A percentile compares a stretch with the other conserved stretches of the same genome.
Evolutionary conservation across 148 eudicot species (phyloP).

Genomic region (Fallopia convolvulus): DNA sequence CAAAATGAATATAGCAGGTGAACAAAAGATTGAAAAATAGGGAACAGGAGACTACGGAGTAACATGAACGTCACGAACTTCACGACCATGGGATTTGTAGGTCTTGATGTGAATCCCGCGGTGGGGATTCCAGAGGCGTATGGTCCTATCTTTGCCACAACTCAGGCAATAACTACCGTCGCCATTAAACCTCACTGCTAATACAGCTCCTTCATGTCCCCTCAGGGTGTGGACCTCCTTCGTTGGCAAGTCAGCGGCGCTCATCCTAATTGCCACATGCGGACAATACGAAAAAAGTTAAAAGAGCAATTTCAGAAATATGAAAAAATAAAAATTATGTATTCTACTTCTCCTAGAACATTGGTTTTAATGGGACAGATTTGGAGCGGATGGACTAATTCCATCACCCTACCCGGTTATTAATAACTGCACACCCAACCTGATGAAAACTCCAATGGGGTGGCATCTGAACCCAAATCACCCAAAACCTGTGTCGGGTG

Average conservation of each 20-base stretch:
- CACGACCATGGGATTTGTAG: slow-evolving; percentile 89
- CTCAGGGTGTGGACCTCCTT: slow-evolving; percentile 53
- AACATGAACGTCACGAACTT: slow-evolving; percentile 87
- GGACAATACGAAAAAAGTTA: neutral
- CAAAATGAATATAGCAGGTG: neutral
- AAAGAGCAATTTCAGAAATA: no score
- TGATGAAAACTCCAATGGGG: no score
- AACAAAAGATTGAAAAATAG: neutral
- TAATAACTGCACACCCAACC: no score
- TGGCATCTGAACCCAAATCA: no score
- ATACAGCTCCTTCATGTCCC: slow-evolving; percentile 86
- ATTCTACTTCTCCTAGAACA: no score
- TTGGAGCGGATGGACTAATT: no score
- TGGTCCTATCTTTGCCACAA: slow-evolving; percentile 84
- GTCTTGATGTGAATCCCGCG: slow-evolving; percentile 87
- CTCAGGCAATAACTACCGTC: slow-evolving; percentile 81
- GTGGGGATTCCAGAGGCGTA: slow-evolving; percentile 98
- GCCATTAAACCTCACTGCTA: slow-evolving; percentile 71
- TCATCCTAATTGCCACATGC: slow-evolving; percentile 18
- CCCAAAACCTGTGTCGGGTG: no score
- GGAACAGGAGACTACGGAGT: slow-evolving; percentile 31
- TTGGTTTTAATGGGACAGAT: no score
- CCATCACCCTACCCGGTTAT: no score
- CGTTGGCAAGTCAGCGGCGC: slow-evolving; percentile 37
- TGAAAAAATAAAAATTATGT: no score